Base-by-base conservation (phyloP, 1,284 basidiomycete species). In the Coniferiporia weirii region DNA sequence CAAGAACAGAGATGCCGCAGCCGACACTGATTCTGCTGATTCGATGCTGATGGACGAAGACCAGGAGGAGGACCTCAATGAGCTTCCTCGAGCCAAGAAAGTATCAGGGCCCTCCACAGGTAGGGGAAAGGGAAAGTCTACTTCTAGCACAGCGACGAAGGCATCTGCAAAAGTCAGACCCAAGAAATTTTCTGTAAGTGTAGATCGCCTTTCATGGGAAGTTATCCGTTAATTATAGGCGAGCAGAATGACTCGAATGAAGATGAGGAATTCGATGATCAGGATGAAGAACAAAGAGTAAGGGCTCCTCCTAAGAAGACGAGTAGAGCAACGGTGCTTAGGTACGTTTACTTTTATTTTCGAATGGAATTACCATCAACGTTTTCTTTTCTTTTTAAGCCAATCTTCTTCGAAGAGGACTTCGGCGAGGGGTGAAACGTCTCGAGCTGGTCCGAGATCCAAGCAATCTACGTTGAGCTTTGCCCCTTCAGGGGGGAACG, bases 31-130 rank as follows among this genome's bases (percentile, higher is more conserved):
- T 38, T 91, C 89, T 1, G 81, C 81, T 27, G 92, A 95, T 68
- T 94, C 91, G 13, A 95, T 94, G 90, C 75, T 80, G 75, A 79
- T 84, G 80, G 83, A 87, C 40, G 82, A 84, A 59, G 73, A 72
- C 53, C 76, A 59, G 13, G 67, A 71, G 6, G 75, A 69, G 12
- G 77, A 74, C 1, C 81, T 79, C 13, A 82, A 82, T 79, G 79
- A 73, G 22, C 76, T 79, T 27, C 71, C 77, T 47, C 76, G 27
- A 27, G 27, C 77, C 40, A 84, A 81, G 70, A 83, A 80, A 66
- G 63, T 61, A 15, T 63, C 63, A 1, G 66, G 65, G 56, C 61
- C 65, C 56, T 66, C 66, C 45, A 57, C 62, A 7, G 51, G 67
- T 19, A 63, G 36, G 48, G 54, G 53, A 15, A 54, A 46, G 38